Percentiles rank a stretch among this genome's conserved stretches.
phyloP scores from a whole-genome alignment of 139 green algal species.

The Gonium pectorale region DNA sequence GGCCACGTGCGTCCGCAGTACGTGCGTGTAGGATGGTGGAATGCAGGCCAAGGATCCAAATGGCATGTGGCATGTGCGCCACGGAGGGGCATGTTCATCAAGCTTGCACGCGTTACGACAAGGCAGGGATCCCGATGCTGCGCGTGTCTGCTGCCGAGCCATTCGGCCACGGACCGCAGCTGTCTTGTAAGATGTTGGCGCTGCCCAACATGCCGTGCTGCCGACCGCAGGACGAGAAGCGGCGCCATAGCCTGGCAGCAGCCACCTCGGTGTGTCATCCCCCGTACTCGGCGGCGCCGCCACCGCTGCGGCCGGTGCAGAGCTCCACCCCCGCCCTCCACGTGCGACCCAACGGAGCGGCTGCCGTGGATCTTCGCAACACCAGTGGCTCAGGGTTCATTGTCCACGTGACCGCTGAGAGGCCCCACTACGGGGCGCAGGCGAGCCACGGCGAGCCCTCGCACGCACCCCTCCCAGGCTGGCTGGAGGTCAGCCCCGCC shows the following conservation, averaged over 20 bases:
- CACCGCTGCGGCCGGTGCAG: neutral
- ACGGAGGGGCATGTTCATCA: too few species aligned
- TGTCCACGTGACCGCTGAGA: neutral
- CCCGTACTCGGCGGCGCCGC: neutral
- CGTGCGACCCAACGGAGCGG: neutral
- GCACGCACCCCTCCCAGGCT: neutral
- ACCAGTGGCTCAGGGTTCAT: neutral
- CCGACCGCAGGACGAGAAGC: constrained; percentile 16
- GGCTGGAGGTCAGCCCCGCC: constrained; percentile 16
- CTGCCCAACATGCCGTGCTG: neutral
- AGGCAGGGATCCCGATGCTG: too few species aligned
- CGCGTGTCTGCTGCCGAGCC: too few species aligned
- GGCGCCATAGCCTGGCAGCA: constrained; percentile 9
- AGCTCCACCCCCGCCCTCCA: neutral
- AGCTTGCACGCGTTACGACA: too few species aligned
- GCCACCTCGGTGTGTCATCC: neutral
- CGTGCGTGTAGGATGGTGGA: neutral
- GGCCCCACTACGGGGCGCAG: neutral
- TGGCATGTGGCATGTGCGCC: too few species aligned
- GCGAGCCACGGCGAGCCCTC: neutral
- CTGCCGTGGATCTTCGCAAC: neutral
- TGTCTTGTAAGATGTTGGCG: too few species aligned
- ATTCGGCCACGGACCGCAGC: too few species aligned
- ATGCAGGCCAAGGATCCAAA: too few species aligned
- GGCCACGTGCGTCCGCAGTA: neutral